Percentiles rank a stretch among this genome's conserved stretches.
Evolutionary conservation across 2,329 filamentous ascomycete species (phyloP).

Genomic region (Cercospora nicotianae): DNA sequence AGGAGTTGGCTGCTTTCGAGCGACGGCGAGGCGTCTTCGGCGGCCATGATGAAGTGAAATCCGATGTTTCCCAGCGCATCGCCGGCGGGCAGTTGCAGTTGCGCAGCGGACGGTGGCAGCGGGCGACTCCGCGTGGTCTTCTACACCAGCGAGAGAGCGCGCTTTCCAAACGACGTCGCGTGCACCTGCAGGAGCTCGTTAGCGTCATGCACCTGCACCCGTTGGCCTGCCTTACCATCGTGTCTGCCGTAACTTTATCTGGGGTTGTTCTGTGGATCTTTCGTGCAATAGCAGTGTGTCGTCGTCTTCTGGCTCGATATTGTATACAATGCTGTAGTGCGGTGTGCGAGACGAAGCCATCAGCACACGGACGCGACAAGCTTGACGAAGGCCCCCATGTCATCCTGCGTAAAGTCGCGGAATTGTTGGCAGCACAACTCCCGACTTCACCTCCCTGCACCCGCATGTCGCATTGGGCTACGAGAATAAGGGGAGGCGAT

Average conservation of each 20-base stretch:
- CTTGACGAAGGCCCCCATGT: background rate
- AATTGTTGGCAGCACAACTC: background rate
- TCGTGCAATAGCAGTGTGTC: background rate
- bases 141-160: background rate
- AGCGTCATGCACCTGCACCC: background rate
- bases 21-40: constrained; percentile 6
- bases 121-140: constrained; percentile 3
- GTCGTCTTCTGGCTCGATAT: background rate
- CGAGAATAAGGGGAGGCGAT: background rate
- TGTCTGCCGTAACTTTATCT: constrained; percentile 1
- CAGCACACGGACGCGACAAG: background rate
- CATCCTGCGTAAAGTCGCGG: constrained; percentile 5
- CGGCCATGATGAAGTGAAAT: background rate
- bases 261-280: background rate
- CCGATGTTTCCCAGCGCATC: background rate
- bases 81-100: background rate
- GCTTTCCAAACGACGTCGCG: background rate
- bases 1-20: constrained; percentile 7
- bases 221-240: background rate
- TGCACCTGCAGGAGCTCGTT: constrained; percentile 1
- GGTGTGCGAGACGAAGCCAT: background rate
- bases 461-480: constrained; percentile 4
- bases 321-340: background rate
- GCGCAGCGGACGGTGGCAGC: background rate
- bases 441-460: constrained; percentile 4